Base-by-base conservation (phyloP, 371 early-diverging fungal species). In the Mucor irregularis region DNA sequence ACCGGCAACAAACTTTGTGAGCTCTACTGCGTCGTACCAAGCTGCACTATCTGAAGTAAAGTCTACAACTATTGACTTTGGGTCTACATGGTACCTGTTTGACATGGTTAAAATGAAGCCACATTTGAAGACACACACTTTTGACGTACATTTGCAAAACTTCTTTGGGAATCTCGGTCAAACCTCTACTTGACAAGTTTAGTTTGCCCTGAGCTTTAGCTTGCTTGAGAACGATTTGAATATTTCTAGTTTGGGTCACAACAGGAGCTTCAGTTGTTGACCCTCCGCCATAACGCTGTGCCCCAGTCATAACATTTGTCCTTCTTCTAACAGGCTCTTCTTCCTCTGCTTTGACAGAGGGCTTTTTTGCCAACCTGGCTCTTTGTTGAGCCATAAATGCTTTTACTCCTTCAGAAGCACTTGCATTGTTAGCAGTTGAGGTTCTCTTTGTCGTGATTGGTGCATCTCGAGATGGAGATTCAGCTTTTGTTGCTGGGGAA, bases 21-120 rank as follows among this genome's bases (percentile, higher is more conserved):
- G 56, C 25, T 92, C 91, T 13, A 82, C 82, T 3, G 66, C 76
- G 53, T 90, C 82, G 42, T 81, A 85, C 87, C 84, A 84, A 3
- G 77, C 76, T 40, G 75, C 80, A 4, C 62, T 71, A 3, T 61
- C 46, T n/a, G 73, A 76, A 47, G 69, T 67, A 24, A 83, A 78
- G 52, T 87, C 87, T 13, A 84, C 74, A 1, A 78, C 80, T 26
- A 81, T 66, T 10, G 66, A 68, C 38, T 81, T 74, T 16, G 81
- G 78, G 54, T 84, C 86, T 25, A 80, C 78, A 57, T 82, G 81
- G 48, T 86, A 84, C 76, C 76, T 76, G 13, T 50, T 14, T 2
- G 3, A 0, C 4, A 14, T 37, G 0, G 10, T 21, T 26, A 13
- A 24, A 22, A 4, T 10, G 9, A 14, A 16, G 6, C 34, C n/a